Base-by-base conservation (phyloP, 257 asterid species). In the Cruciata laevipes region DNA sequence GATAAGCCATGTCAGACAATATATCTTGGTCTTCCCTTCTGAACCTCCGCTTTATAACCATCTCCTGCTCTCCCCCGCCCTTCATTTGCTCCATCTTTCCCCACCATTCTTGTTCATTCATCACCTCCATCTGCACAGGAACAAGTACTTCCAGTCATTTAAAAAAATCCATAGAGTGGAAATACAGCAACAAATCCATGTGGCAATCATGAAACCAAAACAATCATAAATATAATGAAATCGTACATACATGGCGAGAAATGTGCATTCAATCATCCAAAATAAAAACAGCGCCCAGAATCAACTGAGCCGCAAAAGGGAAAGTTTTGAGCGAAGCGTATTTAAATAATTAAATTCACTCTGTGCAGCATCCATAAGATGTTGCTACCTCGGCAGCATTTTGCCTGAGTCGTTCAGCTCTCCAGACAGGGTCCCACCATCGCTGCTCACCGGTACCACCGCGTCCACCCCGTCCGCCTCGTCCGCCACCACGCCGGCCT, bases 381-480 rank as follows among this genome's bases (percentile, higher is more conserved):
- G 25, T 0, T 17, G 47, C 70, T 74, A 90, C 97, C 96, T 92
- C 89, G 0, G 86, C 84, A 1, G 88, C 90, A 65, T 85, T 83
- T 76, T 90, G 90, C 24, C 96, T 78, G 66, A 94, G 92, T 11
- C 96, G 95, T 74, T 93, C 91, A 33, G 97, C 96, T 81, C 99
- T 67, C 99, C 99, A 93, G 1, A 61, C 95, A 44, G 99, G 97
- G 71, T 94, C 99, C 99, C 99, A 88, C 99, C 99, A 94, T 18
- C 99, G 82, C 83, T 90, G 99, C 77, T 88, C 97, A 13, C 95
- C 90, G 8, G 89, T 84, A 2, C 95, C 77, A 5, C 95, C 86
- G 4, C 87, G 75, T 14, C 86, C 64, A 3, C 89, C 83, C 21
- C 91, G 72, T 0, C 95, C 71, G 1, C 88, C 30, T 24, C 61